Evolutionary conservation across 1,284 basidiomycete species (phyloP).

Genomic region (Megacollybia platyphylla): DNA sequence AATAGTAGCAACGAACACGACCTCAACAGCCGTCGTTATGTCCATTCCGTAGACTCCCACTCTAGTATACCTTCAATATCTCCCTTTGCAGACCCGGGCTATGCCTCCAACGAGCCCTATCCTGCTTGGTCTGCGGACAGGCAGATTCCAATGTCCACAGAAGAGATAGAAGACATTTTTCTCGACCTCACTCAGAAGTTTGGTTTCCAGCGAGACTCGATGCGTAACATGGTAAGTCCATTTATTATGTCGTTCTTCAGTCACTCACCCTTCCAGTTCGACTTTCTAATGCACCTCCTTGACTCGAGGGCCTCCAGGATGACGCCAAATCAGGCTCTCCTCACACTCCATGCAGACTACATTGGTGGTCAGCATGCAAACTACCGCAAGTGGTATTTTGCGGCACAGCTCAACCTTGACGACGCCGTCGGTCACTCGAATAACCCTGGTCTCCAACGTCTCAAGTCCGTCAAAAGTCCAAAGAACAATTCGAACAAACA

Average conservation of each 20-base stretch:
- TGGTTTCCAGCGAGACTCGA: conserved; percentile 91
- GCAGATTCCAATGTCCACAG: conserved; percentile 93
- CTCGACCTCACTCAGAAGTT: conserved; percentile 99
- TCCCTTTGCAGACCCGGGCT: conserved; percentile 45
- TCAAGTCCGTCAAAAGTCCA: conserved; percentile 71
- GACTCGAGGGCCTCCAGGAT: conserved; percentile 96
- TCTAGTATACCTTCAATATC: conserved; percentile 42
- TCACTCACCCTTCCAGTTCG: conserved; percentile 49
- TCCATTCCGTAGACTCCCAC: conserved; percentile 44
- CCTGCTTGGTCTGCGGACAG: conserved; percentile 93
- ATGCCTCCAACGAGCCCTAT: conserved; percentile 61
- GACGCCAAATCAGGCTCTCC: conserved; percentile 92
- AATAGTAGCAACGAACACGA: conserved; percentile 28
- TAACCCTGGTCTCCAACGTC: conserved; percentile 84
- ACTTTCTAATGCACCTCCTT: conserved; percentile 96
- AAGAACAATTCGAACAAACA: conserved; percentile 67
- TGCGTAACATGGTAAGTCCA: conserved; percentile 73
- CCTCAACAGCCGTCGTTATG: conserved; percentile 30
- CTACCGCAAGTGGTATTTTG: conserved; percentile 99
- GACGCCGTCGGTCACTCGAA: conserved; percentile 95
- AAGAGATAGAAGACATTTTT: conserved; percentile 99
- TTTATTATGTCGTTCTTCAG: conserved; percentile 1
- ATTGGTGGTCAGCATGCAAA: conserved; percentile 96
- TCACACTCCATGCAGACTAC: conserved; percentile 96
- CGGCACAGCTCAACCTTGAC: conserved; percentile 96